phyloP scores from a whole-genome alignment of 2,329 filamentous ascomycete genomes.

The Thermomyces lanuginosus region DNA sequence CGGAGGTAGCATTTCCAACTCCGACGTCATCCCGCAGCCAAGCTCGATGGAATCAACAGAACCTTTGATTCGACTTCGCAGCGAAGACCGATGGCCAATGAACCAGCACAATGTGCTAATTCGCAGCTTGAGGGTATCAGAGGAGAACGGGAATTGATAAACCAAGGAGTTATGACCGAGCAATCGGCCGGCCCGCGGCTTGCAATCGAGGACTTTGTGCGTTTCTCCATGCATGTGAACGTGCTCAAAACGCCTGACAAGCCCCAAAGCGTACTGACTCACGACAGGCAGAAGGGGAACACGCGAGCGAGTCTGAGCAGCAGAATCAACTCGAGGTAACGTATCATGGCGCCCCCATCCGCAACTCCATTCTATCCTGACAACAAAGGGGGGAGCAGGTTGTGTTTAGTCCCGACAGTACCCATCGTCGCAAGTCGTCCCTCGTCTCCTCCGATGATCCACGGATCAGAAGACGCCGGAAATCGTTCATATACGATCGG shows the following conservation, averaged over 20 bases:
- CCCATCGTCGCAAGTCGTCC: slow-evolving; percentile 44
- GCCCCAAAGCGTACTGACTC: not conserved
- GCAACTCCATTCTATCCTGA: not conserved
- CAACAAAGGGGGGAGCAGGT: slow-evolving; percentile 27
- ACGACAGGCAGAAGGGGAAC: slow-evolving; percentile 12
- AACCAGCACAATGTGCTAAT: too few relatives aligned
- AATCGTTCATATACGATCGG: slow-evolving; percentile 16
- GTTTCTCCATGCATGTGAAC: not conserved
- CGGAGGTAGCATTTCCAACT: too few relatives aligned
- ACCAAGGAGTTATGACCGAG: too few relatives aligned
- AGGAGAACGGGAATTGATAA: too few relatives aligned
- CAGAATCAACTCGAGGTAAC: slow-evolving; percentile 23
- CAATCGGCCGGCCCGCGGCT: slow-evolving; percentile 1
- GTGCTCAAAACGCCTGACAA: not conserved
- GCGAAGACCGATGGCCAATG: too few relatives aligned
- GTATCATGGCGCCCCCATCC: too few relatives aligned
- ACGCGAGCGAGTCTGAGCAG: slow-evolving; percentile 18
- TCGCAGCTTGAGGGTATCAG: too few relatives aligned
- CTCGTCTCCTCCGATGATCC: slow-evolving; percentile 32
- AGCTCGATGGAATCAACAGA: too few relatives aligned
- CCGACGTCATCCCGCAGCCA: too few relatives aligned
- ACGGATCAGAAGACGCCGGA: slow-evolving; percentile 20
- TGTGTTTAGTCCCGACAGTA: slow-evolving; percentile 36
- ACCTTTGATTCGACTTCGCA: too few relatives aligned
- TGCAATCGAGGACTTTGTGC: slow-evolving; percentile 6